Percentiles rank a stretch among this genome's conserved stretches.
phyloP scores from a whole-genome alignment of 176 grass and related monocot species.

The Hordeum marinum region DNA sequence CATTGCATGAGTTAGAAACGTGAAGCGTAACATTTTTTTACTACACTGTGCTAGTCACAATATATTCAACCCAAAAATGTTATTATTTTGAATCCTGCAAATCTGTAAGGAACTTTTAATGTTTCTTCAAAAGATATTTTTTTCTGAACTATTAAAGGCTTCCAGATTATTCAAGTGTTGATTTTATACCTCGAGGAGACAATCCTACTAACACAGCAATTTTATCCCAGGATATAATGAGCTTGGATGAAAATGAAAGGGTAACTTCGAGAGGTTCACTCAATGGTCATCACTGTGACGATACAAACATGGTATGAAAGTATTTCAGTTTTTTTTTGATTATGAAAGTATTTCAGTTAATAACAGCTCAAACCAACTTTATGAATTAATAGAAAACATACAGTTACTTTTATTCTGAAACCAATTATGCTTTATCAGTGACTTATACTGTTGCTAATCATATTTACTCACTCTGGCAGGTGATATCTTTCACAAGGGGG shows the following conservation, averaged over 20 bases:
- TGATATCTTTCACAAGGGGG: slow-evolving; percentile 77
- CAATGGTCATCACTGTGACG: slow-evolving; percentile 73
- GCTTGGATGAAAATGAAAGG: slow-evolving; percentile 73
- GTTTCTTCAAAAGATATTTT: not conserved
- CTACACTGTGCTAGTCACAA: not conserved
- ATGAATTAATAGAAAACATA: not conserved
- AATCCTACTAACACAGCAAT: slow-evolving; percentile 25
- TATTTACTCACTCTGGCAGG: slow-evolving; percentile 31
- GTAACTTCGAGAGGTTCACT: slow-evolving; percentile 62
- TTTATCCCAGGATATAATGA: slow-evolving; percentile 71
- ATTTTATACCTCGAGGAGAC: not conserved
- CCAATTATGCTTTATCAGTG: not conserved
- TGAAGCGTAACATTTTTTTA: slow-evolving; percentile 3
- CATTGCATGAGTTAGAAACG: not conserved
- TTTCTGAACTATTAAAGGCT: slow-evolving; percentile 17
- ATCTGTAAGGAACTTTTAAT: not conserved
- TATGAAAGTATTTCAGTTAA: slow-evolving; percentile 36
- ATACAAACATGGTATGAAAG: slow-evolving; percentile 75
- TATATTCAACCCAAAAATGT: not conserved
- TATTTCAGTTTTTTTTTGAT: slow-evolving; percentile 8
- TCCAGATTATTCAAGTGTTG: not conserved
- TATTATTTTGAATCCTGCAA: not conserved
- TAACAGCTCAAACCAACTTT: slow-evolving; percentile 7
- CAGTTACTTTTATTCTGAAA: not conserved
- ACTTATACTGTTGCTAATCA: not conserved